Conservation (phyloP, 345 rosid genomes). For the Sonneratia caseolaris region DNA sequence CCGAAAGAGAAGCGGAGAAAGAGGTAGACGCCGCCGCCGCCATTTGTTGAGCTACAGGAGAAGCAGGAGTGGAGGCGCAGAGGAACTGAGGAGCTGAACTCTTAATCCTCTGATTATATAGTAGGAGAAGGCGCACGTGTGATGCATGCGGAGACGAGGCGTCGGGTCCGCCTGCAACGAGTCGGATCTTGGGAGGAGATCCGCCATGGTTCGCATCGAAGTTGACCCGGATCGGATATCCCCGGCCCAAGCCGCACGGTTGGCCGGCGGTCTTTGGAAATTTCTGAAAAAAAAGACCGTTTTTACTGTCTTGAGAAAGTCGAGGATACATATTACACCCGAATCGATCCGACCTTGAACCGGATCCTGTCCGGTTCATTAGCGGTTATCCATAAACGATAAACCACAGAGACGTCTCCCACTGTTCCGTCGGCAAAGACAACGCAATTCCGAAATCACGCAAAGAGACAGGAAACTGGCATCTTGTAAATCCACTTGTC, state of each 20-base stretch:
- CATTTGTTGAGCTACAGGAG: background rate
- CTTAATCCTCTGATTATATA: background rate
- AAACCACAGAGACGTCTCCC: too few species aligned
- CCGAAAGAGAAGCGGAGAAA: slow-evolving; percentile 27
- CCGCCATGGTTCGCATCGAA: background rate
- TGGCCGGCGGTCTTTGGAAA: too few species aligned
- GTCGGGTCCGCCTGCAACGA: background rate
- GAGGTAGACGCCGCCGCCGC: slow-evolving; percentile 30
- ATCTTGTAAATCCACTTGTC: slow-evolving; percentile 12
- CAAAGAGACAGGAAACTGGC: background rate
- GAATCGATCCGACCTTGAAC: too few species aligned
- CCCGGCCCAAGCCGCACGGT: background rate
- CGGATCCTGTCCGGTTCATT: too few species aligned
- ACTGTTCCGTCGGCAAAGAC: too few species aligned
- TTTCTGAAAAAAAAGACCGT: too few species aligned
- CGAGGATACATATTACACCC: too few species aligned
- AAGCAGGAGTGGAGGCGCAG: background rate
- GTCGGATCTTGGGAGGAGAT: background rate
- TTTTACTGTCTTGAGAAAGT: too few species aligned
- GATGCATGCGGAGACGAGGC: background rate
- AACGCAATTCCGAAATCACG: background rate
- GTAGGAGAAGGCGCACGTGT: background rate
- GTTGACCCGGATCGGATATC: background rate
- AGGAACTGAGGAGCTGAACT: background rate
- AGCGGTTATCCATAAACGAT: too few species aligned